Evolutionary conservation across 2,329 filamentous ascomycete genomes (phyloP), one percentile per base, ranked within the genome.

Genomic region (Beauveria varroae): DNA sequence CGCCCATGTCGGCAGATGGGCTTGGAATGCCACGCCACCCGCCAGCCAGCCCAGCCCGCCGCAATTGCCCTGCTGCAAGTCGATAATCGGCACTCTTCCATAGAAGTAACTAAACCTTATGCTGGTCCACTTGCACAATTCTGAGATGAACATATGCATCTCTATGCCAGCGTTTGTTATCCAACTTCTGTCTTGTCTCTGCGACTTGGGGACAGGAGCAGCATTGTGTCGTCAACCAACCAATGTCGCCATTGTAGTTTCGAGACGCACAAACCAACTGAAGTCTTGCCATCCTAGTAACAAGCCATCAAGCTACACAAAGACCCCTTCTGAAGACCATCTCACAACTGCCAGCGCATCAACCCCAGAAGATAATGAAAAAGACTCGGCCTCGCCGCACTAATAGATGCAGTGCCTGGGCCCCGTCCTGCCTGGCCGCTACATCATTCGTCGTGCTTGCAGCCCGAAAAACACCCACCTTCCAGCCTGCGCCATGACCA

Each of bases 91-190:
- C 57, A 43, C 40, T 44, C 49, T 46, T 53, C 57, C 57, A 52
- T 51, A 58, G 40, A 18, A 16, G 44, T 26, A 18, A 26, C 4
- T 9, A 51, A 20, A 34, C 26, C 43, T 49, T 47, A 40, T 37
- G 30, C 55, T 28, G 55, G 44, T 57, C 55, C 55, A 49, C 55
- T 57, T 57, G 55, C 55, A 57, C 55, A 57, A 57, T 30, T 57
- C 26, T 7, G 40, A 50, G 30, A 30, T 16, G 41, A 57, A 49
- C 28, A 57, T 57, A 40, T 57, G 55, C 55, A 57, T 22, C 28
- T 28, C 20, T 14, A 37, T 57, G 28, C 30, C 41, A 22, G 9
- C 14, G 7, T 49, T 57, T 10, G 28, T 22, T 34, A 43, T 51
- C 10, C 55, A 50, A 26, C 8, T 22, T 12, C 20, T 49, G 46